These are phyloP conservation scores for Podospora australis DNA, from an alignment of 495 filamentous ascomycete species.

Conservation along the genomic window DNA sequence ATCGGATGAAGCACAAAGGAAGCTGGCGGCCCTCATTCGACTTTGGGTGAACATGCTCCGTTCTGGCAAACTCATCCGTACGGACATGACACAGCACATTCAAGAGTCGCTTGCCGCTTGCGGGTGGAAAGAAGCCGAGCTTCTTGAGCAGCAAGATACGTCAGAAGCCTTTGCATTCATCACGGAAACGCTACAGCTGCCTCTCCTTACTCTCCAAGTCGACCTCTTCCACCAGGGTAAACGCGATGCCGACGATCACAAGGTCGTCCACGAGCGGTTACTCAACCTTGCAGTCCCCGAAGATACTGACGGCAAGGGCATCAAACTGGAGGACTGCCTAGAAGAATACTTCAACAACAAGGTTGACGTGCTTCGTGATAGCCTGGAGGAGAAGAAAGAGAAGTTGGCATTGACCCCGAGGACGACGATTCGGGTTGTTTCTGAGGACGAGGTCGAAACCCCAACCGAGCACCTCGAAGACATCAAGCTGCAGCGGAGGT, in stretches of 20 bases:
- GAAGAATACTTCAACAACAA: slow-evolving; percentile 93
- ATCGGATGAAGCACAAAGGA: slow-evolving; percentile 64
- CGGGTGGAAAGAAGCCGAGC: slow-evolving; percentile 80
- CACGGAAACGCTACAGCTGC: slow-evolving; percentile 78
- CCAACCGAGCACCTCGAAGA: slow-evolving; percentile 5
- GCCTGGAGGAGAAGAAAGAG: slow-evolving; percentile 49
- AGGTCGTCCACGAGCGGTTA: slow-evolving; percentile 83
- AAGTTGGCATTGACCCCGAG: slow-evolving; percentile 12
- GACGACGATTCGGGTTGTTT: slow-evolving; percentile 32
- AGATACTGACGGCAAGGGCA: slow-evolving; percentile 51
- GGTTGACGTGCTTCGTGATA: slow-evolving; percentile 80
- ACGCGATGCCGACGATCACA: slow-evolving; percentile 79
- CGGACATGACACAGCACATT: slow-evolving; percentile 75
- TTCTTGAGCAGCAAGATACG: slow-evolving; percentile 77
- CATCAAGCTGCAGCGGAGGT: slow-evolving; percentile 20
- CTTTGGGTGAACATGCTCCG: slow-evolving; percentile 92
- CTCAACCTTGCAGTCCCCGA: slow-evolving; percentile 84
- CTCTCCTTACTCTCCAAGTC: slow-evolving; percentile 86
- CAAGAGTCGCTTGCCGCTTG: slow-evolving; percentile 79
- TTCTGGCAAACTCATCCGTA: slow-evolving; percentile 75
- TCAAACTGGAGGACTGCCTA: slow-evolving; percentile 83
- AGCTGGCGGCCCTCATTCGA: slow-evolving; percentile 65
- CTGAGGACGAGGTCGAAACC: slow-evolving; percentile 25
- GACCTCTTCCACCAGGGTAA: slow-evolving; percentile 91
- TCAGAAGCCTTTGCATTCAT: slow-evolving; percentile 96